Evolutionary conservation across 495 filamentous ascomycete genomes (phyloP), one percentile per base, ranked within the genome.

Genomic region (Penicillium antarcticum): DNA sequence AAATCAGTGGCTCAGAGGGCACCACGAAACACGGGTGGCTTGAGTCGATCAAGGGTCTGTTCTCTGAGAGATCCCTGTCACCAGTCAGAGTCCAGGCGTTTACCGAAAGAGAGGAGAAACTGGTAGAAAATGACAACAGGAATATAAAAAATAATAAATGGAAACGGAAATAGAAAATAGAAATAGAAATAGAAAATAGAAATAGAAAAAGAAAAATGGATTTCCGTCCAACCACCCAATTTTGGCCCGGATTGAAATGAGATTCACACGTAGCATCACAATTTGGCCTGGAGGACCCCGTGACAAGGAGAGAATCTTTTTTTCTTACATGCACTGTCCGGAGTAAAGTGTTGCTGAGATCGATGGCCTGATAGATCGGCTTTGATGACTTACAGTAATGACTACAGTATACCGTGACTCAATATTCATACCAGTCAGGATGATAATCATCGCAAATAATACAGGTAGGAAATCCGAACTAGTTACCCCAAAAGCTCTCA

Each of bases 1-100:
- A 53, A 69, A 65, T 56, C 62, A 68, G 52, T 73, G 70, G 70
- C 35, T 48, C 42, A 70, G 66, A 73, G 43, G 4, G 49, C 59
- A 71, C 70, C 70, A 73, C 70, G 68, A 66, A 68, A 61, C 58
- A 61, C 63, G 57, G 56, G 66, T 65, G 61, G 60, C 62, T 63
- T 57, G 54, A 62, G 54, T 44, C 54, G 54, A 65, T 63, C 60
- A 54, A 65, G 62, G 62, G 60, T 60, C 60, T 65, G 66, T 66
- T 66, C 60, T 54, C 62, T 61, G 19, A 10, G 43, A 16, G 10
- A 65, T 62, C 62, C 56, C 51, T 62, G 59, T 35, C 42, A 33
- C 45, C 45, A 40, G 46, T 40, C 17, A 48, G 36, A 48, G 46
- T 7, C 12, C 12, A 14, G 37, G 47, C 37, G 47, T 24, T 40